Conservation (phyloP, 345 rosid species). For the Euphorbia peplus region DNA sequence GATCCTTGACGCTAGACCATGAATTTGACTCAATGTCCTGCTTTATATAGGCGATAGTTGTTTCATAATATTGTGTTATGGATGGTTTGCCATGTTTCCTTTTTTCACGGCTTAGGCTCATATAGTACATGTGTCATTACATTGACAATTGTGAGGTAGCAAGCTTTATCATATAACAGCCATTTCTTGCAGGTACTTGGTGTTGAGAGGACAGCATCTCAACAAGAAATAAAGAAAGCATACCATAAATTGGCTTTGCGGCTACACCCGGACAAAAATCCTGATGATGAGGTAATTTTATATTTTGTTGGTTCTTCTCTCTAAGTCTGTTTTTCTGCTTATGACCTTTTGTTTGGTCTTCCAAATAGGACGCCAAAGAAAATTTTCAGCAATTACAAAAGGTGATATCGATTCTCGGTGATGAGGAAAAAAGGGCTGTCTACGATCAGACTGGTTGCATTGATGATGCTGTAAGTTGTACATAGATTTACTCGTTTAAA, state of each 20-base stretch:
- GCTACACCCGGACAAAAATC: conserved; percentile 94
- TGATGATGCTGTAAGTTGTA: conserved; percentile 78
- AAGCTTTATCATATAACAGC: background rate
- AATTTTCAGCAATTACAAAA: conserved; percentile 94
- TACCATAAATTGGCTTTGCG: conserved; percentile 78
- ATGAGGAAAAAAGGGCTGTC: conserved; percentile 74
- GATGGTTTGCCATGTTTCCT: background rate
- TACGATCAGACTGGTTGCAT: conserved; percentile 89
- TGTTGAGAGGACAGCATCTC: conserved; percentile 62
- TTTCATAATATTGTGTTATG: background rate
- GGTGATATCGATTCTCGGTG: conserved; percentile 85
- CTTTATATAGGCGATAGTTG: background rate
- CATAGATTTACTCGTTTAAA: background rate
- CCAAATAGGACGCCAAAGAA: conserved; percentile 79
- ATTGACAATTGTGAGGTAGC: conserved; percentile 2
- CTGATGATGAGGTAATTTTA: conserved; percentile 68
- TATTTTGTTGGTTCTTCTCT: background rate
- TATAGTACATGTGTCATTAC: background rate
- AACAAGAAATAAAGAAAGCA: conserved; percentile 85
- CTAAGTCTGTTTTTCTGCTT: background rate
- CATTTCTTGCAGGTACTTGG: conserved; percentile 62
- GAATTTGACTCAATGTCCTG: background rate
- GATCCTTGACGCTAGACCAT: background rate
- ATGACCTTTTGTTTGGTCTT: conserved; percentile 1
- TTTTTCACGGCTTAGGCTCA: background rate